Base-by-base conservation (phyloP, 768 basidiomycete genomes). In the Trametes meyenii region DNA sequence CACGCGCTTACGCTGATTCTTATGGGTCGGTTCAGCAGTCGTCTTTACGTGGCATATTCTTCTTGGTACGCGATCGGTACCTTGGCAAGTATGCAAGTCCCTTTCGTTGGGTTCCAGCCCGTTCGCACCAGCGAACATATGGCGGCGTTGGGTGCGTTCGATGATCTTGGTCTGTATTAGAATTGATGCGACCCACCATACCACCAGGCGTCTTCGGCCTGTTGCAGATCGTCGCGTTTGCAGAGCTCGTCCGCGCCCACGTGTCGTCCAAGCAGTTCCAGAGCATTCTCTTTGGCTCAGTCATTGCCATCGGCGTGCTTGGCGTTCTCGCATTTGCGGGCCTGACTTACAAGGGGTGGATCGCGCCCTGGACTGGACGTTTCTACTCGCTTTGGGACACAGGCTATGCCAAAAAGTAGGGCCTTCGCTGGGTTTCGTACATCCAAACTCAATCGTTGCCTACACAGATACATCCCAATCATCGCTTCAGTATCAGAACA, bases 361-460 rank as follows among this genome's bases (percentile, higher is more conserved):
- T 99, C 67, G 96, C 96, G 4, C 96, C 96, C 0, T 99, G 97
- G 96, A 98, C 96, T n/a, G 97, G 97, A 40, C 89, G 97, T 59
- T 98, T 99, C 83, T 99, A 99, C 76, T 97, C 95, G 0, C 81
- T 99, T 2, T 99, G 97, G 97, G 97, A 99, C 74, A 98, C 96
- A 0, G 96, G 94, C 35, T 99, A 99, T 70, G 97, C 97, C 54
- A 97, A 96, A 76, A 96, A 96, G 94, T 96, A 70, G 38, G 40
- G 17, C 43, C 42, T 43, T 1, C 81, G 64, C 33, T 46, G 44
- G 26, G n/a, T 17, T 4, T 10, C 38, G 26, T 35, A 5, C 19
- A n/a, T 26, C 50, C 10, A 16, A 29, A 23, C 16, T 65, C 8
- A 42, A 59, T n/a, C 36, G 58, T 40, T 67, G 45, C 36, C 40